Percentiles rank a stretch among this genome's conserved stretches.
These are phyloP conservation scores for Dothiorella sarmentorum DNA, from an alignment of 2,329 filamentous ascomycete species.

Conservation along the genomic window DNA sequence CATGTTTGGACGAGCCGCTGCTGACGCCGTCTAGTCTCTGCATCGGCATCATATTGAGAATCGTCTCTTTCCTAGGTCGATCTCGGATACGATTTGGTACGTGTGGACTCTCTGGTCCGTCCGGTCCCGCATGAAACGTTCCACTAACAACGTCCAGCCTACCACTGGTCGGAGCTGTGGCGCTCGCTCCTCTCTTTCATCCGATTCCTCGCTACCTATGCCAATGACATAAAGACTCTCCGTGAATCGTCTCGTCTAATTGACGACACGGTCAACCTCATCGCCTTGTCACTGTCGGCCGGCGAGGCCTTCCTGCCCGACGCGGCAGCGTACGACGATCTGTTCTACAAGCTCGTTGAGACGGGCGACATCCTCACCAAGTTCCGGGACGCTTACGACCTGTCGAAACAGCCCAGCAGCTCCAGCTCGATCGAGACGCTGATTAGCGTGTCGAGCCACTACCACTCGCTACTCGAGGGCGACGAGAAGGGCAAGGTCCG, in stretches of 20 bases:
- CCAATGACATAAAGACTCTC: conserved; percentile 67
- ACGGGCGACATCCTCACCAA: conserved; percentile 76
- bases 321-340: conserved; percentile 83
- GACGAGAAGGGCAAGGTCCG: conserved; percentile 48
- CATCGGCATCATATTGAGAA: conserved; percentile 75
- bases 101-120: conserved; percentile 6
- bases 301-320: conserved; percentile 90
- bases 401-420: conserved; percentile 34
- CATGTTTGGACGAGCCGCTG: neutral
- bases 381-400: conserved; percentile 73
- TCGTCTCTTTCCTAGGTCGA: conserved; percentile 79
- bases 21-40: conserved; percentile 51
- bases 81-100: conserved; percentile 69
- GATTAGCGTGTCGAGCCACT: conserved; percentile 78
- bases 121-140: neutral
- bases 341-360: conserved; percentile 98
- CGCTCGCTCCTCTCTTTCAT: conserved; percentile 81
- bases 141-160: conserved; percentile 41
- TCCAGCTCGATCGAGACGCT: conserved; percentile 77
- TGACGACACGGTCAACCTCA: conserved; percentile 73
- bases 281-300: conserved; percentile 77
- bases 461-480: conserved; percentile 73
- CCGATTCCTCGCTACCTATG: conserved; percentile 86
- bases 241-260: conserved; percentile 70
- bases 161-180: conserved; percentile 97